phyloP scores from a whole-genome alignment of 257 asterid species.

The Sherardia arvensis region DNA sequence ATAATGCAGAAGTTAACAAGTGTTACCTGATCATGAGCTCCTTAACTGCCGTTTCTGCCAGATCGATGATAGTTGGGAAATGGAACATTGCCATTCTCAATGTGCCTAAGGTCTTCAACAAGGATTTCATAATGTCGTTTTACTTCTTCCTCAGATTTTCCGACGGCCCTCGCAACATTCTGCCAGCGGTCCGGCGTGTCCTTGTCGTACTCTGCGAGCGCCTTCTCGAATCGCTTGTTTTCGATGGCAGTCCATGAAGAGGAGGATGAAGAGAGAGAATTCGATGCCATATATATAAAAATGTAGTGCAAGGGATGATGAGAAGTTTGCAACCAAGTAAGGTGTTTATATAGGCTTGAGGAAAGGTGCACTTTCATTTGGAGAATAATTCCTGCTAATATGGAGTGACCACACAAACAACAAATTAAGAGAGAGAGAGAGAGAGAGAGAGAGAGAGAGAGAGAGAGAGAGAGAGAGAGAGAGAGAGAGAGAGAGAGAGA shows the following conservation, averaged over 20 bases:
- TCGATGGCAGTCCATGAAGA: slow-evolving; percentile 51
- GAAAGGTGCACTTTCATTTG: slow-evolving; percentile 30
- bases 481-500: no score
- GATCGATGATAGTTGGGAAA: slow-evolving; percentile 48
- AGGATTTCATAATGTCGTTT: slow-evolving; percentile 62
- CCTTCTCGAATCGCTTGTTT: slow-evolving; percentile 64
- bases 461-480: no score
- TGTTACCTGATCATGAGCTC: slow-evolving; percentile 21
- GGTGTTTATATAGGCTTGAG: slow-evolving; percentile 38
- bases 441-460: no score
- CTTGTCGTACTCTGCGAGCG: slow-evolving; percentile 49
- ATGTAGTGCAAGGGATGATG: slow-evolving; percentile 18
- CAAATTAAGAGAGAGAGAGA: no score
- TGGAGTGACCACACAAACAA: slow-evolving; percentile 47
- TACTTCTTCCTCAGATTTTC: slow-evolving; percentile 61
- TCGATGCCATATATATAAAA: slow-evolving; percentile 49
- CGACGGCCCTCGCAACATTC: slow-evolving; percentile 51
- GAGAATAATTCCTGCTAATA: slow-evolving; percentile 44
- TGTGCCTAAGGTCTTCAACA: slow-evolving; percentile 58
- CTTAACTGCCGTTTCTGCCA: slow-evolving; percentile 15
- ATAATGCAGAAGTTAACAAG: neutral
- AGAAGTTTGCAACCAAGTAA: slow-evolving; percentile 6
- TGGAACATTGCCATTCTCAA: slow-evolving; percentile 63
- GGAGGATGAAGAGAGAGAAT: slow-evolving; percentile 33
- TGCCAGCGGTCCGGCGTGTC: slow-evolving; percentile 81